Percentiles rank a stretch among this genome's conserved stretches.
These are phyloP conservation scores for Evansstolkia leycettana DNA, from an alignment of 495 filamentous ascomycete species.

Conservation along the genomic window DNA sequence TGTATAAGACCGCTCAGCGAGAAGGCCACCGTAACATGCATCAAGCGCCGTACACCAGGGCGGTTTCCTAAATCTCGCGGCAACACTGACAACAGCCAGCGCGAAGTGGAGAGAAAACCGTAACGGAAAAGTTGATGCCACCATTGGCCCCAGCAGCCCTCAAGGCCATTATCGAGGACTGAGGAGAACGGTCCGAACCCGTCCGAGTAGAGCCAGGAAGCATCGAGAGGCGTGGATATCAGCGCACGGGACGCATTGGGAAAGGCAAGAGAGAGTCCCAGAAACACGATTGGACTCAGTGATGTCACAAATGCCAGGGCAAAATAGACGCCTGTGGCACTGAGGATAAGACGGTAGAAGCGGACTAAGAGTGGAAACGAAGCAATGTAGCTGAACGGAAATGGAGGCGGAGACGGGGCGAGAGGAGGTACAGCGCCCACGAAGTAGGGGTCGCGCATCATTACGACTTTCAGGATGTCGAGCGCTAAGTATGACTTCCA, in stretches of 20 bases:
- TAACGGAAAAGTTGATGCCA: slow-evolving; percentile 84
- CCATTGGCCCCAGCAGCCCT: slow-evolving; percentile 70
- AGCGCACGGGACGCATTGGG: slow-evolving; percentile 22
- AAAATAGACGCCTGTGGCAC: slow-evolving; percentile 34
- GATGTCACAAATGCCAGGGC: slow-evolving; percentile 43
- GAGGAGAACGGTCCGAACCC: slow-evolving; percentile 45
- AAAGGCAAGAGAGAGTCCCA: slow-evolving; percentile 37
- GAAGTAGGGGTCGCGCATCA: slow-evolving; percentile 71
- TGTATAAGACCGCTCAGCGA: slow-evolving; percentile 48
- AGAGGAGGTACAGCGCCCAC: slow-evolving; percentile 22
- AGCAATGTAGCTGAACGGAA: slow-evolving; percentile 27
- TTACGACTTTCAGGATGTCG: slow-evolving; percentile 52
- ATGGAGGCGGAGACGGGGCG: slow-evolving; percentile 30
- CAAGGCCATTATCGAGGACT: slow-evolving; percentile 53
- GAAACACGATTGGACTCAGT: slow-evolving; percentile 44
- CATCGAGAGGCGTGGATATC: slow-evolving; percentile 34
- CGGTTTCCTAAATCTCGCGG: slow-evolving; percentile 10
- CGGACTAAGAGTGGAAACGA: slow-evolving; percentile 25
- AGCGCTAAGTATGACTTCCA: slow-evolving; percentile 46
- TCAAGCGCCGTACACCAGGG: slow-evolving; percentile 8
- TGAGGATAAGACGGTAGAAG: slow-evolving; percentile 38
- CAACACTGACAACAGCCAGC: slow-evolving; percentile 33
- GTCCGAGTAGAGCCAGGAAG: slow-evolving; percentile 55
- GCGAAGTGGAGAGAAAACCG: slow-evolving; percentile 48
- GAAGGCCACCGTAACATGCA: slow-evolving; percentile 39